These are phyloP conservation scores for Trypanosoma brucei DNA, from an alignment of 208 protist genomes.

Conservation along the genomic window DNA sequence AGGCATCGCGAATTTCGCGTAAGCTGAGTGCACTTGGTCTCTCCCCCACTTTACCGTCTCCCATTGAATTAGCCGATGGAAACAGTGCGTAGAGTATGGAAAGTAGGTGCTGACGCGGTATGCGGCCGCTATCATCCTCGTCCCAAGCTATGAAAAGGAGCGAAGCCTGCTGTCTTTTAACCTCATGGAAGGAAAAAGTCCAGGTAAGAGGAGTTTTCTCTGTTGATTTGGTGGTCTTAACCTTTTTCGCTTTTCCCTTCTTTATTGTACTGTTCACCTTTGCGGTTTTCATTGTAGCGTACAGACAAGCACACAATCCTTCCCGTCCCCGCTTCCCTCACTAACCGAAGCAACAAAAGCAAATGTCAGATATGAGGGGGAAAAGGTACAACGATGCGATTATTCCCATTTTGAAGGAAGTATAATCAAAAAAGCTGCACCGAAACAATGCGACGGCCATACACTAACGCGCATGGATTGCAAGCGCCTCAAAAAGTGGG, in stretches of 20 bases:
- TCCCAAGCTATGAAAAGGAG: slow-evolving; percentile 64
- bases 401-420: no score
- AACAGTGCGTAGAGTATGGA: slow-evolving; percentile 59
- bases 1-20: slow-evolving; percentile 18
- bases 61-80: slow-evolving; percentile 2
- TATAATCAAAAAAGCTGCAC: no score
- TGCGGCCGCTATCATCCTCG: slow-evolving; percentile 34
- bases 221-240: neutral
- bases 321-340: no score
- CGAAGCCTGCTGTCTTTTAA: slow-evolving; percentile 63
- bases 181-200: slow-evolving; percentile 23
- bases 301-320: neutral
- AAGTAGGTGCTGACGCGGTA: slow-evolving; percentile 31
- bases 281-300: neutral
- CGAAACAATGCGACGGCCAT: no score
- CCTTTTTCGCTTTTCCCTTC: neutral
- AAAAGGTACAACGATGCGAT: no score
- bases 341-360: no score
- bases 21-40: neutral
- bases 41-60: neutral
- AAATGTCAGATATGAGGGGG: no score
- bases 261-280: neutral
- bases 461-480: no score
- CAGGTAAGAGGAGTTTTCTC: neutral
- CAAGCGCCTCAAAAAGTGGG: no score